Evolutionary conservation across 352 stramenopile genomes (phyloP).

Genomic region (Thraustochytrium sp.): DNA sequence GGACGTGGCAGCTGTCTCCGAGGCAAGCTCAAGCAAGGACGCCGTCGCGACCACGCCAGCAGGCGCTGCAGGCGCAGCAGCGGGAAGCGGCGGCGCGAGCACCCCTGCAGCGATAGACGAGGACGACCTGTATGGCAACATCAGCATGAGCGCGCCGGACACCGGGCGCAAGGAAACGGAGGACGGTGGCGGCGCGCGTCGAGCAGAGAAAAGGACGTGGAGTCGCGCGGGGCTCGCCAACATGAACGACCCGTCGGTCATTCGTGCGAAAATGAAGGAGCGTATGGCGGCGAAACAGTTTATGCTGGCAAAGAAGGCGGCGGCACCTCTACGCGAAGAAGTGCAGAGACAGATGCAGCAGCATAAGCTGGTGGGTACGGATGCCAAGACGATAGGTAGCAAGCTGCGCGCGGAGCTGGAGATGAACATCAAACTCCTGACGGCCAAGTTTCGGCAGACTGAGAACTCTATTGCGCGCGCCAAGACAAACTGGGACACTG

Average conservation of each 20-base stretch:
- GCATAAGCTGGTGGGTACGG: neutral
- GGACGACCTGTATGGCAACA: slow-evolving; percentile 10
- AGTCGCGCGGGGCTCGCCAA: slow-evolving; percentile 9
- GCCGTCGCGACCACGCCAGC: neutral
- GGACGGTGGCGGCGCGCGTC: neutral
- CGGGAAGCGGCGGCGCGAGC: neutral
- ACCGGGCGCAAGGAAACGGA: neutral
- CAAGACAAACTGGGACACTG: neutral
- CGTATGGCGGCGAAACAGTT: slow-evolving; percentile 1
- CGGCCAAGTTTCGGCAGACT: neutral
- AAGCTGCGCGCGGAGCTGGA: neutral
- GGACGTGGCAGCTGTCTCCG: neutral
- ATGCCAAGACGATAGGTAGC: slow-evolving; percentile 12
- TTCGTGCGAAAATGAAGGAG: slow-evolving; percentile 10
- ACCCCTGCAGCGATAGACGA: neutral
- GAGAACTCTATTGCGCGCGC: neutral
- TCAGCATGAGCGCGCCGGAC: neutral
- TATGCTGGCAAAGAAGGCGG: neutral
- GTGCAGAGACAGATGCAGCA: slow-evolving; percentile 14
- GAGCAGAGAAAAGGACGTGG: slow-evolving; percentile 28
- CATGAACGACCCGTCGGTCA: neutral
- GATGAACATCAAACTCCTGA: slow-evolving; percentile 13
- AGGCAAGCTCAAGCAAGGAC: neutral
- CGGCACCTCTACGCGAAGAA: neutral
- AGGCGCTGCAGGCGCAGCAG: neutral